phyloP scores from a whole-genome alignment of 768 basidiomycete genomes.

The Naganishia antarctica region DNA sequence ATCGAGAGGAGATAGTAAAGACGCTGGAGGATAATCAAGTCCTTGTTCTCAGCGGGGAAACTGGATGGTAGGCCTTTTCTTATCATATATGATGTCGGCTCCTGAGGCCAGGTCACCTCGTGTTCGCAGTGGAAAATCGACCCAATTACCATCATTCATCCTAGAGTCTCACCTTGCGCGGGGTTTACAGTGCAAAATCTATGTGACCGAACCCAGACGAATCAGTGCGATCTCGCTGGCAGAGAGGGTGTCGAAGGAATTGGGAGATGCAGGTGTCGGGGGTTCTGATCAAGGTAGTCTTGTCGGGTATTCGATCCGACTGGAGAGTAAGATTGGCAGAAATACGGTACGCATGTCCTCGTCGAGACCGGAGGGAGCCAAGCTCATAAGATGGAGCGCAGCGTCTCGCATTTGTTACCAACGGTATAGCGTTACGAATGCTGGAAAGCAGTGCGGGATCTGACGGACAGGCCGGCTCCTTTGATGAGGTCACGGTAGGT shows the following conservation, averaged over 20 bases:
- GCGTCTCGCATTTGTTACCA: constrained; percentile 68
- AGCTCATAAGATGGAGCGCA: neutral
- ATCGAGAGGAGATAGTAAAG: constrained; percentile 66
- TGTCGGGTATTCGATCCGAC: constrained; percentile 87
- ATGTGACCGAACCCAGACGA: constrained; percentile 88
- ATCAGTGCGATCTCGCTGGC: constrained; percentile 95
- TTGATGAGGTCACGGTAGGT: constrained; percentile 88
- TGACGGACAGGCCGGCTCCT: constrained; percentile 65
- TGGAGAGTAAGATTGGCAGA: constrained; percentile 78
- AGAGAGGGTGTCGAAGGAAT: constrained; percentile 84
- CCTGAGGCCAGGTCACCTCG: constrained; percentile 45
- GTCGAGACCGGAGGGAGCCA: neutral
- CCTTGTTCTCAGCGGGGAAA: constrained; percentile 79
- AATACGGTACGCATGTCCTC: constrained; percentile 57
- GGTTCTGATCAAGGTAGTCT: constrained; percentile 51
- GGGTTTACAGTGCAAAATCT: constrained; percentile 81
- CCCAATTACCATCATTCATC: constrained; percentile 89
- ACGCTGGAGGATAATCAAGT: constrained; percentile 71
- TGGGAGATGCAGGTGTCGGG: constrained; percentile 61
- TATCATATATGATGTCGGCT: neutral
- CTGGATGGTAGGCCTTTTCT: constrained; percentile 53
- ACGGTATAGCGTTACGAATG: constrained; percentile 94
- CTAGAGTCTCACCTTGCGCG: constrained; percentile 78
- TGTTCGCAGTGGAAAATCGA: constrained; percentile 72
- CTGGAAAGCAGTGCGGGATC: constrained; percentile 72